Base-by-base conservation (phyloP, 1,284 basidiomycete genomes). In the Ceratobasidium sp. region DNA sequence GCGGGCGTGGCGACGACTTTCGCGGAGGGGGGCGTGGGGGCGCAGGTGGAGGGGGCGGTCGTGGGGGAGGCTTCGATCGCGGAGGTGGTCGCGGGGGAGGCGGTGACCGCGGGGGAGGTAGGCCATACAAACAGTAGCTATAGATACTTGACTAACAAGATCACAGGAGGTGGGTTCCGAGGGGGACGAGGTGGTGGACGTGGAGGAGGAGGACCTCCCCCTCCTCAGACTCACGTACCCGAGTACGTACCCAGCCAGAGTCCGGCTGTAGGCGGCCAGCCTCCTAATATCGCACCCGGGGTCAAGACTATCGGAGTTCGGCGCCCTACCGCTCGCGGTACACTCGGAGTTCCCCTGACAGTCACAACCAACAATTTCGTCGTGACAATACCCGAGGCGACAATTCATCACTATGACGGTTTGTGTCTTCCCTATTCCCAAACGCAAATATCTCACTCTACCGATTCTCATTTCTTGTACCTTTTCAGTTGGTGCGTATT, bases 321-420 rank as follows among this genome's bases (percentile, higher is more conserved):
- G 5, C 52, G 65, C 26, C 65, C 65, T 23, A 3, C 52, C 9
- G 41, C 26, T 28, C 65, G 10, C 4, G 91, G 90, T 26, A 83
- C 81, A 0, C 82, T 82, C 9, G 91, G 91, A 8, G 82, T 79
- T 46, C 75, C 78, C 3, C 78, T 88, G 6, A 79, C 80, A 9
- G 86, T 92, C n/a, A 81, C 77, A 32, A 74, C 74, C 5, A 76
- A 76, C 48, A 73, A 74, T 26, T 76, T 75, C 53, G 61, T 32
- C 30, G 43, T 75, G 8, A 74, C 62, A 10, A 53, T 72, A 36
- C 57, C 72, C 12, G 64, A 52, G 14, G 62, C 73, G 23, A 74
- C 64, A 6, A 72, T 74, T 41, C 59, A 74, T 23, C 73, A 74
- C 23, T 74, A 74, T 21, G 71, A 74, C 41, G 73, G 73, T 74